These are phyloP conservation scores for Leccinellum albellum DNA, from an alignment of 768 basidiomycete genomes.

Conservation along the genomic window DNA sequence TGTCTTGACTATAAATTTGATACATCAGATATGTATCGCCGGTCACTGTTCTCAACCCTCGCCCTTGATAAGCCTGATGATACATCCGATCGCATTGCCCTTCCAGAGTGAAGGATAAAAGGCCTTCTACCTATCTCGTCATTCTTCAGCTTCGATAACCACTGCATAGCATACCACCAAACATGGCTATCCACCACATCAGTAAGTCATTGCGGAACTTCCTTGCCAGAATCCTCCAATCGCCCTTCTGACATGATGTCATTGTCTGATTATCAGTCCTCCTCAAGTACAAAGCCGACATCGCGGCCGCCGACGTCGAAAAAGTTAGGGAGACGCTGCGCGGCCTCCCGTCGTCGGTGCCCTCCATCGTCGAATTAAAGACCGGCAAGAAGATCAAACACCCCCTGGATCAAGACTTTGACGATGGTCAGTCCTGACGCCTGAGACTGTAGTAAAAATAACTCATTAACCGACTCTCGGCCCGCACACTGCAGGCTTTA, in stretches of 20 bases:
- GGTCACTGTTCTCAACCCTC: neutral
- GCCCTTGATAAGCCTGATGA: neutral
- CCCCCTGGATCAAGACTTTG: constrained; percentile 19
- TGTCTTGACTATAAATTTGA: constrained; percentile 4
- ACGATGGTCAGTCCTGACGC: constrained; percentile 14
- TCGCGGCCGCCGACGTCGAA: constrained; percentile 1
- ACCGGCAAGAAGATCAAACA: constrained; percentile 16
- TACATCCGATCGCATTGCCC: neutral
- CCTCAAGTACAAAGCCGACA: constrained; percentile 20
- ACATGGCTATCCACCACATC: constrained; percentile 19
- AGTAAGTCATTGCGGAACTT: constrained; percentile 9
- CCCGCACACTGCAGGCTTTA: neutral
- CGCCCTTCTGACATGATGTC: neutral
- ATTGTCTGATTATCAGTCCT: constrained; percentile 14
- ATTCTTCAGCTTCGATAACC: neutral
- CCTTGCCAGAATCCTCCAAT: neutral
- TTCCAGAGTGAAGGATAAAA: constrained; percentile 2
- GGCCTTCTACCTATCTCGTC: neutral
- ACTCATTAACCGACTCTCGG: neutral
- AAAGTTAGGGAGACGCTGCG: neutral
- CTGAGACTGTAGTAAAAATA: neutral
- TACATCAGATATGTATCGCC: neutral
- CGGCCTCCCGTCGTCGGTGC: constrained; percentile 19
- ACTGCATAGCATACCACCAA: neutral
- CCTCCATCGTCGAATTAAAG: constrained; percentile 13